Evolutionary conservation across 2,329 filamentous ascomycete genomes (phyloP), one percentile per base, ranked within the genome.

Genomic region (Aureobasidium sp.): DNA sequence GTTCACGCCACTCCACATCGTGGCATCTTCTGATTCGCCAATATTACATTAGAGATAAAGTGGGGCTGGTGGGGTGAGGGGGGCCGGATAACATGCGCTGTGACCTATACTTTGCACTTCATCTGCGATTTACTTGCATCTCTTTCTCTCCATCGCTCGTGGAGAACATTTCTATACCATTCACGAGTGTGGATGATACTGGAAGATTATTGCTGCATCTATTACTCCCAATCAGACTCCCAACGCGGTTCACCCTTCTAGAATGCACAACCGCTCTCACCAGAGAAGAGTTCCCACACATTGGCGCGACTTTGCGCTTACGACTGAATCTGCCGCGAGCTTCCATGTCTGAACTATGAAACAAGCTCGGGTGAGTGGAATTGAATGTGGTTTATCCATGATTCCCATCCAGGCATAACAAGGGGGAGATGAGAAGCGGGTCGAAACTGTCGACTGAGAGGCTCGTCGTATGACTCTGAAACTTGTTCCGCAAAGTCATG

Each of bases 351-450:
- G 33, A 40, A 18, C n/a, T 55, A 36, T 27, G 4, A 23, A 36
- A 27, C 25, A 7, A 36, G 33, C 33, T 36, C 33, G 33, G 13
- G 7, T 4, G 16, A 6, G 29, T 55, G 53, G 20, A 15, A 18
- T 13, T 23, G 10, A 11, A n/a, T 55, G 9, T 9, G 29, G 4
- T 42, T n/a, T 55, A 2, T 20, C 53, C 27, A 23, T 55, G 33
- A 42, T 55, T 13, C 53, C 53, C 18, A 55, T 55, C 53, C 33
- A 6, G 33, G 3, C 53, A 16, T 36, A 2, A 10, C 11, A 55
- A 55, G 53, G 50, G 20, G 4, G 53, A 55, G 53, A 42, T 55
- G 4, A 55, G 53, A 55, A 55, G 25, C 42, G 53, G 53, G 11
- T 55, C 36, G 53, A 55, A n/a, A 40, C 33, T 40, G n/a, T 27